Evolutionary conservation across 2,329 filamentous ascomycete species (phyloP).

Genomic region (Cercospora sojina): DNA sequence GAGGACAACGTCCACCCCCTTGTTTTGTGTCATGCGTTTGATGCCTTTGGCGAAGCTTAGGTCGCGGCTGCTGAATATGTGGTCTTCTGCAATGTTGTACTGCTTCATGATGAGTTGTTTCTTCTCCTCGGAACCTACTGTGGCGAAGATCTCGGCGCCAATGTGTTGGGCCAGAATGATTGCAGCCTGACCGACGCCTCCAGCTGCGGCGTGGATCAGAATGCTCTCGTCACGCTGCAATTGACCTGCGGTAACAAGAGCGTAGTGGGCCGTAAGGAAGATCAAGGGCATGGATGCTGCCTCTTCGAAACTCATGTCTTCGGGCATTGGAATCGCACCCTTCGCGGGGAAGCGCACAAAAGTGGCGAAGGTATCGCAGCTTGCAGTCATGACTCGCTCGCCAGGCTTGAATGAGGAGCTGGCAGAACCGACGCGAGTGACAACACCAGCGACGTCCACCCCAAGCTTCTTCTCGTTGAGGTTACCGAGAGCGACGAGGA

Average conservation of each 20-base stretch:
- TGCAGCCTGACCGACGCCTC: not conserved
- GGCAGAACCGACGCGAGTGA: not conserved
- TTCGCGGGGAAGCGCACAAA: not conserved
- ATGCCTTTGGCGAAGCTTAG: not conserved
- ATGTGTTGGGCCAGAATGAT: not conserved
- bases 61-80: not conserved
- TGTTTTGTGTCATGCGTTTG: not conserved
- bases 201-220: not conserved
- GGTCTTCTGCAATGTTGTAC: not conserved
- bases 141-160: not conserved
- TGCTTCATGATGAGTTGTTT: not conserved
- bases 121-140: not conserved
- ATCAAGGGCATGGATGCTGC: not conserved
- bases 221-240: not conserved
- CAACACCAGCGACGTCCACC: not conserved
- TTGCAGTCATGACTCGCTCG: not conserved
- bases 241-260: not conserved
- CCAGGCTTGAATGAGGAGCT: not conserved
- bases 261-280: not conserved
- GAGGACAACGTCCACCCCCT: not conserved
- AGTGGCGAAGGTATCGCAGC: not conserved
- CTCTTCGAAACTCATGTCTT: not conserved
- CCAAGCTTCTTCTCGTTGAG: not conserved
- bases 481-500: not conserved
- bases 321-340: not conserved